phyloP scores from a whole-genome alignment of 2,329 filamentous ascomycete genomes.

The Eutypella sp. region DNA sequence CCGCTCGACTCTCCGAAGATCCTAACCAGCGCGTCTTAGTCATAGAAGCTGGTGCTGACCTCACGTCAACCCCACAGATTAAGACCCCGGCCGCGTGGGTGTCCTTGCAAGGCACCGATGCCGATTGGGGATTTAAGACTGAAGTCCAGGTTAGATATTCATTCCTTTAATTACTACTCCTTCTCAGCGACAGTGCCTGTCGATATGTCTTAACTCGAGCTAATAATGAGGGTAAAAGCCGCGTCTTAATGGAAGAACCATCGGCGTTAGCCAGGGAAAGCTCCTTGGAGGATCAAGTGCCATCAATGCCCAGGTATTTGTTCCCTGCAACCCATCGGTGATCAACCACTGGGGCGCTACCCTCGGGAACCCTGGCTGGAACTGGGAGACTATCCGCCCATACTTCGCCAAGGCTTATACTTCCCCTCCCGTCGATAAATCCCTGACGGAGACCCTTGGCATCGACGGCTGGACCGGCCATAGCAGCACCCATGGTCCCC shows the following conservation, averaged over 20 bases:
- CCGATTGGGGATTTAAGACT: background rate
- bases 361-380: conserved; percentile 16
- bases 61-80: background rate
- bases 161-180: background rate
- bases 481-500: conserved; percentile 1
- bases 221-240: background rate
- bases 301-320: conserved; percentile 16
- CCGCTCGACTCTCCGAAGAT: conserved; percentile 36
- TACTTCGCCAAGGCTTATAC: conserved; percentile 14
- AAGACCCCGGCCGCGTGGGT: background rate
- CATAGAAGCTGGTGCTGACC: conserved; percentile 31
- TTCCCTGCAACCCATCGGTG: conserved; percentile 5
- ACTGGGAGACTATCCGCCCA: conserved; percentile 9
- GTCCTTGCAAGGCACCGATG: background rate
- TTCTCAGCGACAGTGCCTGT: no score
- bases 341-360: conserved; percentile 11
- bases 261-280: conserved; percentile 15
- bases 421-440: conserved; percentile 3
- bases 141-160: background rate
- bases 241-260: conserved; percentile 7
- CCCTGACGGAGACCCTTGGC: conserved; percentile 8
- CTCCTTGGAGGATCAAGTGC: conserved; percentile 16
- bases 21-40: conserved; percentile 31
- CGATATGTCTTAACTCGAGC: no score
- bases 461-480: conserved; percentile 5